A percentile compares a stretch with the other conserved stretches of the same genome.
phyloP scores from a whole-genome alignment of 257 asterid genomes.

The Solanum dulcamara region DNA sequence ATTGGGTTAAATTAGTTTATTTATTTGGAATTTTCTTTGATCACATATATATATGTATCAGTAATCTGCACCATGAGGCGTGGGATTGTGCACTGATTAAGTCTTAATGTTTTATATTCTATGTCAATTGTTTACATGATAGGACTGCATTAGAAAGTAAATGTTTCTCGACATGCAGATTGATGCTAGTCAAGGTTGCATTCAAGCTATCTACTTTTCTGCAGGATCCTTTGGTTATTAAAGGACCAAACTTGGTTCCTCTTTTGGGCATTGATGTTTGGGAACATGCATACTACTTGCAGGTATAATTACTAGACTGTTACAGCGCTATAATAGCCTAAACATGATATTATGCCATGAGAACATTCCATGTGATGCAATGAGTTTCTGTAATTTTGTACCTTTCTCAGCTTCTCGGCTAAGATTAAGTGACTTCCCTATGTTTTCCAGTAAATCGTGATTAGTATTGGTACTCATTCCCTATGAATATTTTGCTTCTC shows the following conservation, averaged over 20 bases:
- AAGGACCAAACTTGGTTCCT: conserved; percentile 58
- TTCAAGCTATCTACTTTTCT: neutral
- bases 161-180: neutral
- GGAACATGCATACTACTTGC: conserved; percentile 84
- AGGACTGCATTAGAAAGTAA: neutral
- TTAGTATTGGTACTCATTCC: neutral
- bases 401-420: neutral
- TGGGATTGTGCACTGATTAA: neutral
- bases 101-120: neutral
- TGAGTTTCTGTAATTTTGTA: neutral
- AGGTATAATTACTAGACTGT: conserved; percentile 25
- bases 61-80: neutral
- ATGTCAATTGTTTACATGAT: neutral
- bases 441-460: neutral
- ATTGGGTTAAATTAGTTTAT: neutral
- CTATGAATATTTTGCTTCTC: neutral
- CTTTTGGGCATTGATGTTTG: conserved; percentile 73
- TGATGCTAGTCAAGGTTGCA: neutral
- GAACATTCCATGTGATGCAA: neutral
- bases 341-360: neutral
- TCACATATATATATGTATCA: neutral
- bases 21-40: neutral
- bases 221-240: conserved; percentile 70
- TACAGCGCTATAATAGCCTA: neutral
- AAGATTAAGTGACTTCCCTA: neutral